Percentiles rank a stretch among this genome's conserved stretches.
These are phyloP conservation scores for Fusarium transvaalense DNA, from an alignment of 2,329 filamentous ascomycete species.

Conservation along the genomic window DNA sequence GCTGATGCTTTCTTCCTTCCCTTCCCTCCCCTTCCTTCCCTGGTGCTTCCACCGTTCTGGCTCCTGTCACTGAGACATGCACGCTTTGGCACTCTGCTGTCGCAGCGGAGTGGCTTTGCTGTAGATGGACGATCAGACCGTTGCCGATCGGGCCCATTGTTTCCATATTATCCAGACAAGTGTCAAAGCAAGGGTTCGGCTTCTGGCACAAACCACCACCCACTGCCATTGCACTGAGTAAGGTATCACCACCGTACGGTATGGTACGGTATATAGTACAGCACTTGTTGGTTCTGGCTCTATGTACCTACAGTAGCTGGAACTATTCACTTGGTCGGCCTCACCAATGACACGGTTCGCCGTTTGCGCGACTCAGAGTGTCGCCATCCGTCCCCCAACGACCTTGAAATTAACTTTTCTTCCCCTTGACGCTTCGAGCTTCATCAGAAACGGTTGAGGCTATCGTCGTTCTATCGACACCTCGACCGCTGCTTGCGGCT, in stretches of 20 bases:
- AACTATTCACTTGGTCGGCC: not conserved
- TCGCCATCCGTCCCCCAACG: not conserved
- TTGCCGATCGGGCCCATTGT: constrained; percentile 40
- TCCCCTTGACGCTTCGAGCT: constrained; percentile 14
- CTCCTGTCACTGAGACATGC: constrained; percentile 32
- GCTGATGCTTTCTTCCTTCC: constrained; percentile 16
- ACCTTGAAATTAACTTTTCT: constrained; percentile 7
- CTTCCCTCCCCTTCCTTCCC: constrained; percentile 13
- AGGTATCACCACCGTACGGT: too few relatives aligned
- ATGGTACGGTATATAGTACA: not conserved
- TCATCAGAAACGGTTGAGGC: constrained; percentile 27
- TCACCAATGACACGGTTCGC: constrained; percentile 1
- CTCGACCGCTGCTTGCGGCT: constrained; percentile 31
- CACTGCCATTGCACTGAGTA: too few relatives aligned
- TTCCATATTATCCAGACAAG: not conserved
- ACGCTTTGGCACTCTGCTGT: constrained; percentile 8
- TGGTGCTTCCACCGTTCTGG: constrained; percentile 41
- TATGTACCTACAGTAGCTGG: not conserved
- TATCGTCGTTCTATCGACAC: constrained; percentile 26
- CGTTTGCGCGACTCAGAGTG: constrained; percentile 29
- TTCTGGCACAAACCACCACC: not conserved
- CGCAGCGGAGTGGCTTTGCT: constrained; percentile 17
- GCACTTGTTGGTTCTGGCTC: not conserved
- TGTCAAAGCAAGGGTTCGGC: constrained; percentile 1
- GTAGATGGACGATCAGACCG: constrained; percentile 24